phyloP scores from a whole-genome alignment of 2,329 filamentous ascomycete species.

The Sclerotinia borealis region DNA sequence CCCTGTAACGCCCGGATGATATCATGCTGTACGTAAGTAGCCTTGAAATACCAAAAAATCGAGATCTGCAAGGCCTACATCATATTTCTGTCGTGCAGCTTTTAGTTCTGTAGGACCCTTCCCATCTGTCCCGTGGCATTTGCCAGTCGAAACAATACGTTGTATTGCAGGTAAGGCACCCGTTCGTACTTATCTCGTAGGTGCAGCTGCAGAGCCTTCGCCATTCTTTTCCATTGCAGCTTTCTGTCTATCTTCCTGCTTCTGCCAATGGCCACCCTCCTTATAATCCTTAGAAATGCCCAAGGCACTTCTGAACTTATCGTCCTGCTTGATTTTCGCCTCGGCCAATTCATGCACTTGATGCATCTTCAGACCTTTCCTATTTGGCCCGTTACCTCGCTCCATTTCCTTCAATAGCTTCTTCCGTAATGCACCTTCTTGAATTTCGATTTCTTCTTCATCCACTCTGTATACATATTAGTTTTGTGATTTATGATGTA shows the following conservation, averaged over 20 bases:
- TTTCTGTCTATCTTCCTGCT: conserved; percentile 50
- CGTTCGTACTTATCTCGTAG: not conserved
- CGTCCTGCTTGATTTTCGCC: conserved; percentile 93
- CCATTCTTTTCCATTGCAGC: conserved; percentile 10
- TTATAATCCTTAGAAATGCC: conserved; percentile 83
- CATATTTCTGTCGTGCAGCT: not conserved
- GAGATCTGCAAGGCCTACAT: not conserved
- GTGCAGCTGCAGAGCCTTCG: not conserved
- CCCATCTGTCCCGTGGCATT: not conserved
- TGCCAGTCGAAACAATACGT: too few relatives aligned
- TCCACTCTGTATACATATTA: conserved; percentile 49
- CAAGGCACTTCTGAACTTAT: conserved; percentile 76
- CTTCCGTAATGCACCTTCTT: conserved; percentile 59
- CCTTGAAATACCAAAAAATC: not conserved
- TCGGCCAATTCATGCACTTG: conserved; percentile 95
- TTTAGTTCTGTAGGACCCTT: not conserved
- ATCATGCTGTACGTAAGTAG: not conserved
- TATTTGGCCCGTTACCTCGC: conserved; percentile 35
- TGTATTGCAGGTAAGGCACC: not conserved
- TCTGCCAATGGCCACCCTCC: conserved; percentile 80
- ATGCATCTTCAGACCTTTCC: conserved; percentile 71
- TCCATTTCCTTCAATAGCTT: conserved; percentile 47
- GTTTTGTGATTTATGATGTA: not conserved
- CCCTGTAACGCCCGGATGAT: not conserved
- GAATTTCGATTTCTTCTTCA: conserved; percentile 84